Evolutionary conservation across 2,329 filamentous ascomycete genomes (phyloP).

Genomic region (Talaromyces islandicus): DNA sequence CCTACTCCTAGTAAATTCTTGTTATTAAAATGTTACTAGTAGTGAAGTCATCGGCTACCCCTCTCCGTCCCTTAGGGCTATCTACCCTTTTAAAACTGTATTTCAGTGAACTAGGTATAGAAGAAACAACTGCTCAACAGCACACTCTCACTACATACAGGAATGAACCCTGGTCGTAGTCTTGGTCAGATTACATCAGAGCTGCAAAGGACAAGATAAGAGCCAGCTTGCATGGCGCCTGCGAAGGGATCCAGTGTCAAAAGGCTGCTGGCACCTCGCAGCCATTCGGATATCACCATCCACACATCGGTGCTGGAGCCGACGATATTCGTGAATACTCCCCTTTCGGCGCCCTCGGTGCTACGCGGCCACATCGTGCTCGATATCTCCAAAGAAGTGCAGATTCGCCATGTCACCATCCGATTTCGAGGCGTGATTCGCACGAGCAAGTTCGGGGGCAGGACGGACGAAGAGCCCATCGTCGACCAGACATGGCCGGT

Average conservation of each 20-base stretch:
- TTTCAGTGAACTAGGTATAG: background rate
- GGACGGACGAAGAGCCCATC: background rate
- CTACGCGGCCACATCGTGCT: conserved; percentile 6
- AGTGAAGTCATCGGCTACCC: background rate
- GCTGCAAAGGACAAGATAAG: background rate
- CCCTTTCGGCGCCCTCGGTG: conserved; percentile 2
- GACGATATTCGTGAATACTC: conserved; percentile 8
- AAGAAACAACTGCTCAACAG: background rate
- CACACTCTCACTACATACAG: background rate
- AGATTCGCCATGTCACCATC: conserved; percentile 2
- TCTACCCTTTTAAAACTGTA: background rate
- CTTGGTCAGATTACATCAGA: background rate
- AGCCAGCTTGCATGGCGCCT: background rate
- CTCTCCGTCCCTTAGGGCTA: background rate
- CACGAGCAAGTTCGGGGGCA: conserved; percentile 2
- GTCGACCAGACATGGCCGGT: background rate
- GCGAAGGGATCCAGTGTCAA: background rate
- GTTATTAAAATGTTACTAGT: background rate
- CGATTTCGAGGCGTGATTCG: conserved; percentile 3
- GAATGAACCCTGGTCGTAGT: background rate
- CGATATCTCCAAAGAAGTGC: conserved; percentile 4
- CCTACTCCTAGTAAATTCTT: background rate
- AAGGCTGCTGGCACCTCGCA: background rate
- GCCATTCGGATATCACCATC: background rate
- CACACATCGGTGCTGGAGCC: conserved; percentile 3